A percentile compares a stretch with the other conserved stretches of the same genome.
Conservation (phyloP, 768 basidiomycete genomes). For the Lactarius hatsudake region DNA sequence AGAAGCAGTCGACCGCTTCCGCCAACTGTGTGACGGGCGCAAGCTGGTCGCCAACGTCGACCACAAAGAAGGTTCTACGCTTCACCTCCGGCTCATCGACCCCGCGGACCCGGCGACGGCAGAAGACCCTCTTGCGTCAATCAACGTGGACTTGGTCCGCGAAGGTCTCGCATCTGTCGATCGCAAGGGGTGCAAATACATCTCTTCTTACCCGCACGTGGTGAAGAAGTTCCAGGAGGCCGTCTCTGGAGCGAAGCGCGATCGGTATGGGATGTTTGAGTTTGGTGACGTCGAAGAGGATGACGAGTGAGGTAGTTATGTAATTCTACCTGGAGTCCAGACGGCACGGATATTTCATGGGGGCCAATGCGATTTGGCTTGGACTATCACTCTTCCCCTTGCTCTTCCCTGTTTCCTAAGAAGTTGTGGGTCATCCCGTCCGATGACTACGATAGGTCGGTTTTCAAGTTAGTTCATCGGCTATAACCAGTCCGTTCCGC, state of each 20-base stretch:
- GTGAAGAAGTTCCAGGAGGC: constrained; percentile 62
- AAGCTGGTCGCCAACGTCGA: constrained; percentile 97
- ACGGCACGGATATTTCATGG: neutral
- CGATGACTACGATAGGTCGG: neutral
- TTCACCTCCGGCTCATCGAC: constrained; percentile 93
- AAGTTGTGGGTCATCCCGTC: neutral
- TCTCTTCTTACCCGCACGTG: constrained; percentile 65
- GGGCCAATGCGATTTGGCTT: neutral
- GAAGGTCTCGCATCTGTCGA: constrained; percentile 87
- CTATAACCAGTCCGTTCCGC: neutral
- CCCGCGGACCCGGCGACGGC: constrained; percentile 68
- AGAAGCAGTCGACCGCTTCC: constrained; percentile 87
- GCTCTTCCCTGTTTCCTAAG: neutral
- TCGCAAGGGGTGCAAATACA: constrained; percentile 71
- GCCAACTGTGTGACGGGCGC: constrained; percentile 81
- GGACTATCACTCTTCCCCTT: neutral
- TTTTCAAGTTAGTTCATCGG: neutral
- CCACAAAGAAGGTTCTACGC: constrained; percentile 67
- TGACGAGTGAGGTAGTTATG: constrained; percentile 36
- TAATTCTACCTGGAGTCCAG: neutral
- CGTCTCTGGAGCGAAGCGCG: constrained; percentile 62
- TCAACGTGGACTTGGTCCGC: constrained; percentile 86
- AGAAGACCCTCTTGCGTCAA: constrained; percentile 67
- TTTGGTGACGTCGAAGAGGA: constrained; percentile 91
- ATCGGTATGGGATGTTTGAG: constrained; percentile 82